Percentiles rank a stretch among this genome's conserved stretches.
These are phyloP conservation scores for Globisporangium alternatum DNA, from an alignment of 352 stramenopile species.

Conservation along the genomic window DNA sequence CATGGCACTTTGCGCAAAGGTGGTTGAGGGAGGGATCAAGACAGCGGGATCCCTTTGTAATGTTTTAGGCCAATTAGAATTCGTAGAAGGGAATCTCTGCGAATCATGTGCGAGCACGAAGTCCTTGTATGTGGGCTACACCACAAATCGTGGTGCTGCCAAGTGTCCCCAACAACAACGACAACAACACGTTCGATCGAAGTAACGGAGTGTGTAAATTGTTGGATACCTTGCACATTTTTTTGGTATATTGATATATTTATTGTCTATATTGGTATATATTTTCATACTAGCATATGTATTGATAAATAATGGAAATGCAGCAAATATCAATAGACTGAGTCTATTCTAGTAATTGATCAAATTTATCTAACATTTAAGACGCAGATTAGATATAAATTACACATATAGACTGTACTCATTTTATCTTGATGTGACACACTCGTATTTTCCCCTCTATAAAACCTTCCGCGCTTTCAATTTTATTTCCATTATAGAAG, in stretches of 20 bases:
- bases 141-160: neutral
- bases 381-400: no score
- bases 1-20: constrained; percentile 3
- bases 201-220: neutral
- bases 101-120: neutral
- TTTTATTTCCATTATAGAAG: no score
- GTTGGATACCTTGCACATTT: neutral
- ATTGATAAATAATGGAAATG: no score
- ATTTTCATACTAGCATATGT: no score
- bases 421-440: no score
- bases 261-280: neutral
- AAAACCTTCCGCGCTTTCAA: no score
- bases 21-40: neutral
- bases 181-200: constrained; percentile 3
- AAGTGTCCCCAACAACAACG: neutral
- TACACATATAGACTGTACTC: no score
- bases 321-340: no score
- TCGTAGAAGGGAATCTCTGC: neutral
- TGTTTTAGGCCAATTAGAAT: constrained; percentile 9
- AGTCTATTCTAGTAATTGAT: no score
- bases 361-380: no score
- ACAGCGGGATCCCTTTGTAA: neutral
- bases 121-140: neutral
- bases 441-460: no score
- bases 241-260: neutral